Percentiles rank a stretch among this genome's conserved stretches.
phyloP scores from a whole-genome alignment of 495 filamentous ascomycete species.

The Sordaria brevicollis region DNA sequence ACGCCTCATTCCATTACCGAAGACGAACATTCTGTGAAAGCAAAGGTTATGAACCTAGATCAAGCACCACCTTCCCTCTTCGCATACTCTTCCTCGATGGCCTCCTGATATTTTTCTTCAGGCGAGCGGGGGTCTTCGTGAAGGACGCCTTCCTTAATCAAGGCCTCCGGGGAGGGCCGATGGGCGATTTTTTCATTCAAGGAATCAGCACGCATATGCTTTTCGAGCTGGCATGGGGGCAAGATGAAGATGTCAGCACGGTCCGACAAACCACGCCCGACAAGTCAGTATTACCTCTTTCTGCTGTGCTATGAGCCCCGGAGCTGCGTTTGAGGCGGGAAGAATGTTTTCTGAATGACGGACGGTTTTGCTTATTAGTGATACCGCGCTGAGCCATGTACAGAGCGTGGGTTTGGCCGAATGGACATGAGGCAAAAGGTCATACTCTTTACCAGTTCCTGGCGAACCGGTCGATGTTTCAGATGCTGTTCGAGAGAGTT shows the following conservation, averaged over 20 bases:
- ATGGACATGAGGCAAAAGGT: neutral
- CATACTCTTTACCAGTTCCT: slow-evolving; percentile 79
- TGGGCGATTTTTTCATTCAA: slow-evolving; percentile 74
- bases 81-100: slow-evolving; percentile 40
- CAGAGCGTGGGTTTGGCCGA: neutral
- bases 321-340: slow-evolving; percentile 62
- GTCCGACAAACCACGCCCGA: neutral
- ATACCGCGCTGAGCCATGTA: neutral
- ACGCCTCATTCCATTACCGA: neutral
- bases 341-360: slow-evolving; percentile 60
- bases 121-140: slow-evolving; percentile 48
- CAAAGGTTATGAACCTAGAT: neutral
- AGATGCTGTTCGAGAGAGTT: slow-evolving; percentile 86
- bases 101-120: slow-evolving; percentile 38
- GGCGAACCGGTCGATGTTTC: slow-evolving; percentile 62
- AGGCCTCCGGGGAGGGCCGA: slow-evolving; percentile 60
- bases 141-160: slow-evolving; percentile 70
- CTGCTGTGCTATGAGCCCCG: slow-evolving; percentile 64
- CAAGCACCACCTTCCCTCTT: slow-evolving; percentile 40
- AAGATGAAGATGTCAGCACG: neutral
- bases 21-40: neutral
- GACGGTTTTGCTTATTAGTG: neutral
- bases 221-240: slow-evolving; percentile 45
- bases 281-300: slow-evolving; percentile 41
- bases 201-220: slow-evolving; percentile 73